Conservation (phyloP, 768 basidiomycete genomes). For the Leccinellum luteum region DNA sequence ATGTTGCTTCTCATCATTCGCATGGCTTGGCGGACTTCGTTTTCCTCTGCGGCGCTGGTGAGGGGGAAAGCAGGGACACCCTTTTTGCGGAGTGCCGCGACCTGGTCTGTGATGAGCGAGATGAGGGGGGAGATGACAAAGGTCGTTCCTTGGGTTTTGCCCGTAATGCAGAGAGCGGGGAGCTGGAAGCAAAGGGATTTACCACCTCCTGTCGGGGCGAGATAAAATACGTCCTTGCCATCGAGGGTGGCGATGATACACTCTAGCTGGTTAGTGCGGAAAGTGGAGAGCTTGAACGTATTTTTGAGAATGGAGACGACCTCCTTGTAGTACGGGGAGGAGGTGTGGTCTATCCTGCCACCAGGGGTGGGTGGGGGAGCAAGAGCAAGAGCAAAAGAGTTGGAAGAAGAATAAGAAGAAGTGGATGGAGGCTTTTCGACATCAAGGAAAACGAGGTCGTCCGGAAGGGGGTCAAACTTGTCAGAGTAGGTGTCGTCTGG, state of each 20-base stretch:
- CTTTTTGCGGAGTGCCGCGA: constrained; percentile 59
- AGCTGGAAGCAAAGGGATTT: constrained; percentile 90
- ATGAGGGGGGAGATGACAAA: constrained; percentile 89
- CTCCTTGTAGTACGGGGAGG: constrained; percentile 31
- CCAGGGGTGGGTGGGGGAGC: not conserved
- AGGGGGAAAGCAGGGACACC: constrained; percentile 69
- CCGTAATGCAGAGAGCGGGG: constrained; percentile 76
- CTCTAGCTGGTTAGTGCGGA: constrained; percentile 83
- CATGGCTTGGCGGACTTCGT: constrained; percentile 39
- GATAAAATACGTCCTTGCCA: constrained; percentile 86
- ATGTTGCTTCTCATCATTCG: constrained; percentile 40
- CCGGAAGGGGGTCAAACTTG: constrained; percentile 35
- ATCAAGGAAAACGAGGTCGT: constrained; percentile 16
- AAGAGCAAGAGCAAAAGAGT: not conserved
- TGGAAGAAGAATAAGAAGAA: constrained; percentile 11
- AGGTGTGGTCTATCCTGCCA: constrained; percentile 30
- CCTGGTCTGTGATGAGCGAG: constrained; percentile 89
- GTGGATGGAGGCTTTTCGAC: constrained; percentile 7
- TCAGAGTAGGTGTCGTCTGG: constrained; percentile 52
- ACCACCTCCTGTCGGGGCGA: constrained; percentile 96
- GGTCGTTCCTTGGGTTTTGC: constrained; percentile 76
- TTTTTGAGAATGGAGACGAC: constrained; percentile 32
- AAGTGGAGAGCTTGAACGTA: constrained; percentile 60
- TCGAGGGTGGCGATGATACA: constrained; percentile 78
- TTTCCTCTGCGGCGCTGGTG: constrained; percentile 50